Base-by-base conservation (phyloP, 805 yeast genomes). In the Pichia scutulata region DNA sequence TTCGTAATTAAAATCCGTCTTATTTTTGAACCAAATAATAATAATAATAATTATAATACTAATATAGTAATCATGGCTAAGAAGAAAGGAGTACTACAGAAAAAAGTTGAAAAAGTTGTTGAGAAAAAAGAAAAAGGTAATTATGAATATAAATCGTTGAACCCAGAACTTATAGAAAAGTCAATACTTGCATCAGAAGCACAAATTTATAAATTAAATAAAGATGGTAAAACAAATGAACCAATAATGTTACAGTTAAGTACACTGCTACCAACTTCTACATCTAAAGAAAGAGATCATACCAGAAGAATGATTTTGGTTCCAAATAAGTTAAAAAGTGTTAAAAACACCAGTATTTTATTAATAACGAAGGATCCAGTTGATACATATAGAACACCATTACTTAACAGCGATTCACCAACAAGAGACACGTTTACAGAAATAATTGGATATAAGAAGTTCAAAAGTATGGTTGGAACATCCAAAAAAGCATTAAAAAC, bases 301-400 rank as follows among this genome's bases (percentile, higher is more conserved):
- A 69, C 76, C 1, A 84, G 86, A 4, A 67, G 86, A 41, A 75
- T 83, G 45, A 70, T 82, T 23, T 86, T 88, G 4, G 55, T 85
- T 13, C 72, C 78, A 0, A 69, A 75, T 55, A 74, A 77, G 54
- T 63, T 84, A 50, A 75, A 74, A 47, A 72, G 71, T 50, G 62
- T 78, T 2, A 73, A 74, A 21, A 75, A 76, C 21, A 69, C 75
- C 46, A 69, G 79, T 22, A 74, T 85, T 6, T 61, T 86, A 4
- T 69, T 88, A 19, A 73, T 88, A 14, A 84, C 92, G 9, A 86
- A 84, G 55, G 93, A 87, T 60, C 90, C 92, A 1, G 77, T 83
- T 6, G 70, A 76, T 5, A 70, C 73, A 7, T 86, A 80, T 58
- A 70, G 81, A 36, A 70, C 70, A 12, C 71, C 74, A 5, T 62